Base-by-base conservation (phyloP, 257 asterid genomes). In the Solanum ossicruentum region DNA sequence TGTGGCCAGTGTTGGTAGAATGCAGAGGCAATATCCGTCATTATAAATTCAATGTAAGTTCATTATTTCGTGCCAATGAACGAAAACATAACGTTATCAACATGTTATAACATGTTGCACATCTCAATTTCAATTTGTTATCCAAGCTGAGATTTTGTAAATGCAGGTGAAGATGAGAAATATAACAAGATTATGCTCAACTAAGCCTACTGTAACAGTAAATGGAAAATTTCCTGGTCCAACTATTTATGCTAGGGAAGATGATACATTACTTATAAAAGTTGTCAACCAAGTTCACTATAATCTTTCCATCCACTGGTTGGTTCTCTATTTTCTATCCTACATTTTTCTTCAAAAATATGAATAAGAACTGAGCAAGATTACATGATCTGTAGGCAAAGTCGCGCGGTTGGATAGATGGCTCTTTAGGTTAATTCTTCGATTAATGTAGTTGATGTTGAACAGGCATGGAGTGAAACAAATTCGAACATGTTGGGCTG, bases 191-290 rank as follows among this genome's bases (percentile, higher is more conserved):
- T 52, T 93, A 17, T 93, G 97, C 90, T 90, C 94, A 23, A 91
- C 84, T 63, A 93, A 93, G 87, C 84, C 89, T 47, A 87, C 89
- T 18, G 94, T 89, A 20, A 93, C 95, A 0, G 90, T 93, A 21
- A 93, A 93, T 81, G 97, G 97, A 8, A 89, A 79, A 72, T 91
- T 89, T 83, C 94, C 97, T 1, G 95, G 97, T 41, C 97, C 97
- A 75, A 90, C 91, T 43, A 91, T 93, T 78, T 70, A 82, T 51
- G 94, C 93, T 3, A 85, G 90, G 83, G 97, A 93, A 91, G 97
- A 88, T 66, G 97, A 93, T 85, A 91, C 88, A 3, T 84, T 93
- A 20, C 88, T 91, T 8, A 87, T 93, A 84, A 89, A 90, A 12
- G 93, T 91, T 63, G 91, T 91, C 83, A 91, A 93, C 81, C 88